These are phyloP conservation scores for Aspergillus hancockii DNA, from an alignment of 495 filamentous ascomycete species.

Conservation along the genomic window DNA sequence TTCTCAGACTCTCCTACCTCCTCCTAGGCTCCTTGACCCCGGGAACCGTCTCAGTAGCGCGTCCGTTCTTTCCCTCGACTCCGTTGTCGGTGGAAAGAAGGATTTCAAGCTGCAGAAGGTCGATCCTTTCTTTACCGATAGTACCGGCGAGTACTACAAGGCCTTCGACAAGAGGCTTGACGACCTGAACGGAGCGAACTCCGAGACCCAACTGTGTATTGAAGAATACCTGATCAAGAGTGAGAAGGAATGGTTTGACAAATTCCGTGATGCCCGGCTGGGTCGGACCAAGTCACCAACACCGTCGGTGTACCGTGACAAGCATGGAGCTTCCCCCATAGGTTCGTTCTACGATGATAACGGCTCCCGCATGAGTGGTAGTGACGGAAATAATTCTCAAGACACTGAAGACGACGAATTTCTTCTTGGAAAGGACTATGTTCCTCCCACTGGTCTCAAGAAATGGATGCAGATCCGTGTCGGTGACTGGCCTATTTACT, in stretches of 20 bases:
- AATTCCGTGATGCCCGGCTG: slow-evolving; percentile 58
- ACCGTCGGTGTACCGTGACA: slow-evolving; percentile 40
- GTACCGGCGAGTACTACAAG: slow-evolving; percentile 59
- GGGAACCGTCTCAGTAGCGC: slow-evolving; percentile 37
- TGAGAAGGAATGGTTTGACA: slow-evolving; percentile 69
- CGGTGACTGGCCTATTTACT: slow-evolving; percentile 71
- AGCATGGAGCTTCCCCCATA: slow-evolving; percentile 30
- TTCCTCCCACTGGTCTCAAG: slow-evolving; percentile 64
- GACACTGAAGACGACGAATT: slow-evolving; percentile 52
- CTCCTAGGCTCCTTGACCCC: slow-evolving; percentile 29
- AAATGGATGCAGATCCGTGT: slow-evolving; percentile 50
- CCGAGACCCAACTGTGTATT: slow-evolving; percentile 63
- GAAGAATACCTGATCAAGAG: slow-evolving; percentile 66
- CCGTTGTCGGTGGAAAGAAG: slow-evolving; percentile 60
- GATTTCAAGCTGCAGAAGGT: slow-evolving; percentile 70
- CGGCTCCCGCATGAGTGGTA: slow-evolving; percentile 32
- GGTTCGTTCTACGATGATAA: slow-evolving; percentile 38
- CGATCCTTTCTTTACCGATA: slow-evolving; percentile 70
- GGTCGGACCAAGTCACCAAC: slow-evolving; percentile 45
- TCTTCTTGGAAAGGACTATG: slow-evolving; percentile 62
- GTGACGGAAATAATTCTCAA: slow-evolving; percentile 17
- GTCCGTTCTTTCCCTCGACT: slow-evolving; percentile 51
- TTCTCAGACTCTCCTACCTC: slow-evolving; percentile 24
- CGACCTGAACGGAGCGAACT: slow-evolving; percentile 54
- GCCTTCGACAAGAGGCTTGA: slow-evolving; percentile 62